phyloP scores from a whole-genome alignment of 805 yeast genomes.

The Candida bentonensis region DNA sequence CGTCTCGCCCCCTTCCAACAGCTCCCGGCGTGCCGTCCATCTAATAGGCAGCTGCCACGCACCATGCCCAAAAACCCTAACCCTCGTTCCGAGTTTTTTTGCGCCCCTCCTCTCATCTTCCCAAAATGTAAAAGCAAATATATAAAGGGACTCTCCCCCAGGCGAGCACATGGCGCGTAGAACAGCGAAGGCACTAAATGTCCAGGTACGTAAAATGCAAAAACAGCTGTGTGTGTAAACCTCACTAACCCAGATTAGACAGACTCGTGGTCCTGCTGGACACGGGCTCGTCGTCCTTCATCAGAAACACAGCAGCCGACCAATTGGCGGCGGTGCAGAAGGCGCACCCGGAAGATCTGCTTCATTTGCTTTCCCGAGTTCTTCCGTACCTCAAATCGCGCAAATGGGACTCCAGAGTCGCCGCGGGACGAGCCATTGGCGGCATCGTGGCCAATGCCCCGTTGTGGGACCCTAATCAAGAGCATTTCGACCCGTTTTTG shows the following conservation, averaged over 20 bases:
- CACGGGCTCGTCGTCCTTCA: conserved; percentile 88
- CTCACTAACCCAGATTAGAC: conserved; percentile 12
- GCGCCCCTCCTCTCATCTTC: background rate
- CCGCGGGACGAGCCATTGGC: conserved; percentile 92
- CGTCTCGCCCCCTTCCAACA: no score
- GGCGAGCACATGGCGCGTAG: background rate
- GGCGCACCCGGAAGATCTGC: conserved; percentile 85
- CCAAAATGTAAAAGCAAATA: conserved; percentile 1
- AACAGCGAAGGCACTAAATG: background rate
- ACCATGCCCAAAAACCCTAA: background rate
- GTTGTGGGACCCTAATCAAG: conserved; percentile 71
- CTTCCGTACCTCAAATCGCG: conserved; percentile 72
- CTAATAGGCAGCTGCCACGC: no score
- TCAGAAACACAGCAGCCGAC: conserved; percentile 92
- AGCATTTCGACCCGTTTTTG: conserved; percentile 15
- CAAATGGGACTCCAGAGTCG: conserved; percentile 92
- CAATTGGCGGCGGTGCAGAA: conserved; percentile 89
- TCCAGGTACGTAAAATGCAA: background rate
- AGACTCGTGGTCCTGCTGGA: conserved; percentile 41
- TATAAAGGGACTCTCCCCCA: background rate
- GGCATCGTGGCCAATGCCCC: conserved; percentile 72
- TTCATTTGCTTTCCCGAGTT: conserved; percentile 71
- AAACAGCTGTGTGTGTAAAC: background rate
- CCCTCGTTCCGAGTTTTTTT: no score
- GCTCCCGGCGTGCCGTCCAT: no score